A percentile compares a stretch with the other conserved stretches of the same genome.
phyloP scores from a whole-genome alignment of 805 yeast genomes.

The Candida parachauliodes region DNA sequence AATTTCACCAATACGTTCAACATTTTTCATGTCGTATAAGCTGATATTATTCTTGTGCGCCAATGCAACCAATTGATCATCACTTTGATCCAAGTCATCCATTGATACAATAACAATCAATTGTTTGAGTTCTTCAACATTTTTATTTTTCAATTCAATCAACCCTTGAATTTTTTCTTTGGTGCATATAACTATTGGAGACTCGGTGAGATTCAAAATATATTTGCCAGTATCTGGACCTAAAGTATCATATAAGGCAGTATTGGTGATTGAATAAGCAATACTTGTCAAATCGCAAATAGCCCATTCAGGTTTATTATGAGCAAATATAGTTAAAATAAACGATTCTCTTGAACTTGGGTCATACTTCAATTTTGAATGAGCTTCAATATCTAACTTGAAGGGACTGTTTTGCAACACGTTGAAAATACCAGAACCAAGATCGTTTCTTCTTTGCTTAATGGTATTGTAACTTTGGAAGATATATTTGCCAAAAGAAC shows the following conservation, averaged over 20 bases:
- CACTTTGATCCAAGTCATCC: conserved; percentile 33
- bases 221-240: conserved; percentile 58
- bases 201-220: conserved; percentile 56
- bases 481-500: conserved; percentile 28
- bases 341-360: conserved; percentile 24
- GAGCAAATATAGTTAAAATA: conserved; percentile 53
- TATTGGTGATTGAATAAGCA: conserved; percentile 38
- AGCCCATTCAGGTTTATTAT: conserved; percentile 66
- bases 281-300: conserved; percentile 66
- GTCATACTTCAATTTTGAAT: conserved; percentile 21
- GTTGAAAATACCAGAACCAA: conserved; percentile 38
- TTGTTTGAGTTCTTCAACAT: conserved; percentile 21
- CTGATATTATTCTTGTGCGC: conserved; percentile 15
- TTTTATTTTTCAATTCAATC: conserved; percentile 24
- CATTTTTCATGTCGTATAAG: conserved; percentile 29
- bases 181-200: conserved; percentile 46
- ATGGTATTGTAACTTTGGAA: conserved; percentile 24
- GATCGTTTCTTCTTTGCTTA: conserved; percentile 20
- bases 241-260: conserved; percentile 35
- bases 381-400: conserved; percentile 19
- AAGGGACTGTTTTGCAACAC: conserved; percentile 31
- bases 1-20: conserved; percentile 29
- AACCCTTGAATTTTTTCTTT: conserved; percentile 28
- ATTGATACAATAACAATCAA: conserved; percentile 35
- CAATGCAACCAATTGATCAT: conserved; percentile 21